A percentile compares a stretch with the other conserved stretches of the same genome.
Conservation (phyloP, 768 basidiomycete genomes). For the Kwoniella heveanensis region DNA sequence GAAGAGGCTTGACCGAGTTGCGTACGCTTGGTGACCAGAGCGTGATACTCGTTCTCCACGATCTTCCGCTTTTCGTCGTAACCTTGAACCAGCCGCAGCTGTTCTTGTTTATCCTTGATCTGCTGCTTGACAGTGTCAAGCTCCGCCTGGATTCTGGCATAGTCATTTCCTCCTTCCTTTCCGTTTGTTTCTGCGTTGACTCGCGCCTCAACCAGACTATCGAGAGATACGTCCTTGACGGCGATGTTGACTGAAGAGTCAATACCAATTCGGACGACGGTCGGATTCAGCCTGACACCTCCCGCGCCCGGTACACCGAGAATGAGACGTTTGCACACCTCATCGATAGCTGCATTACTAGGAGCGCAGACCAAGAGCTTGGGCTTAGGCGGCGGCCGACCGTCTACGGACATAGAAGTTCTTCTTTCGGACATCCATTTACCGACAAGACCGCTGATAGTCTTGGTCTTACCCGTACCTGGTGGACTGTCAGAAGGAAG, state of each 20-base stretch:
- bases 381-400: slow-evolving; percentile 62
- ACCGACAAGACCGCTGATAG: slow-evolving; percentile 91
- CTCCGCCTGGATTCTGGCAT: slow-evolving; percentile 67
- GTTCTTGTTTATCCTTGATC: slow-evolving; percentile 65
- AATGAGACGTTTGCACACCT: slow-evolving; percentile 84
- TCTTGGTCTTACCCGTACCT: slow-evolving; percentile 97
- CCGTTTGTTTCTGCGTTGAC: slow-evolving; percentile 45
- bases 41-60: slow-evolving; percentile 72
- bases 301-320: slow-evolving; percentile 69
- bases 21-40: slow-evolving; percentile 68
- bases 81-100: slow-evolving; percentile 64
- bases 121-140: slow-evolving; percentile 69
- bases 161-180: slow-evolving; percentile 58
- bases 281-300: slow-evolving; percentile 64
- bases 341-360: slow-evolving; percentile 97
- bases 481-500: slow-evolving; percentile 71
- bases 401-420: slow-evolving; percentile 60
- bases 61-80: slow-evolving; percentile 62
- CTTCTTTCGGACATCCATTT: slow-evolving; percentile 70
- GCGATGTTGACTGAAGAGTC: slow-evolving; percentile 72
- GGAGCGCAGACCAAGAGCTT: slow-evolving; percentile 92
- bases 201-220: slow-evolving; percentile 75
- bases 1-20: slow-evolving; percentile 71
- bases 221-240: slow-evolving; percentile 83
- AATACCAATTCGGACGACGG: slow-evolving; percentile 86